A percentile compares a stretch with the other conserved stretches of the same genome.
Evolutionary conservation across 2,329 filamentous ascomycete genomes (phyloP).

Genomic region (Dothideomycetes sp.): DNA sequence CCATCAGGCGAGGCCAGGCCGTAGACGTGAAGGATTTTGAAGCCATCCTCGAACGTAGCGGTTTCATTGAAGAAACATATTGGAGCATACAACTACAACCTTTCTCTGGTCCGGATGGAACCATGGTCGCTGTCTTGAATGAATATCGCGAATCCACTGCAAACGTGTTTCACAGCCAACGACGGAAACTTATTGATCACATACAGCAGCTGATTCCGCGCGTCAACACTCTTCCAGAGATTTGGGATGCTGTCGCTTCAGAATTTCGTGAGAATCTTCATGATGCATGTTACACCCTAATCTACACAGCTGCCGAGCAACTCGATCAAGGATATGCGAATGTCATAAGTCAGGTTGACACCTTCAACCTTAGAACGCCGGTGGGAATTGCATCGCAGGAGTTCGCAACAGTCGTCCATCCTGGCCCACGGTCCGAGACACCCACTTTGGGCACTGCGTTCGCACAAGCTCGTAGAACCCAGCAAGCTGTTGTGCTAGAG

Average conservation of each 20-base stretch:
- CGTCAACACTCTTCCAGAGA: conserved; percentile 11
- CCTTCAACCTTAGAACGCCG: conserved; percentile 13
- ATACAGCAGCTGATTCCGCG: conserved; percentile 8
- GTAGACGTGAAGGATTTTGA: conserved; percentile 3
- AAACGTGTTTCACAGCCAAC: conserved; percentile 7
- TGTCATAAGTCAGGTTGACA: conserved; percentile 2
- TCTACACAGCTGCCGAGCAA: conserved; percentile 15
- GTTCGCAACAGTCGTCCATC: conserved; percentile 12
- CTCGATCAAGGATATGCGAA: conserved; percentile 8
- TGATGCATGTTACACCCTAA: conserved; percentile 11
- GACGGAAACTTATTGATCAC: conserved; percentile 13
- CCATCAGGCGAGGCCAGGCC: background rate
- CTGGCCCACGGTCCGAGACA: background rate
- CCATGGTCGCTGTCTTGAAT: conserved; percentile 12
- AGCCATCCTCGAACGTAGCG: conserved; percentile 14
- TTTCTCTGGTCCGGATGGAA: conserved; percentile 17
- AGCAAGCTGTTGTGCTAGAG: conserved; percentile 10
- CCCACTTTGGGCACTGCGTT: conserved; percentile 8
- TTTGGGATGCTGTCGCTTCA: conserved; percentile 13
- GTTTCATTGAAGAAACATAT: conserved; percentile 24
- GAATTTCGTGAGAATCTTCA: conserved; percentile 10
- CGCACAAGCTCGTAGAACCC: conserved; percentile 9
- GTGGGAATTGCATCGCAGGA: conserved; percentile 14
- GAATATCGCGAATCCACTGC: conserved; percentile 15
- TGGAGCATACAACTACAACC: conserved; percentile 23